These are phyloP conservation scores for Vicia sativa DNA, from an alignment of 306 rosid species.

Conservation along the genomic window DNA sequence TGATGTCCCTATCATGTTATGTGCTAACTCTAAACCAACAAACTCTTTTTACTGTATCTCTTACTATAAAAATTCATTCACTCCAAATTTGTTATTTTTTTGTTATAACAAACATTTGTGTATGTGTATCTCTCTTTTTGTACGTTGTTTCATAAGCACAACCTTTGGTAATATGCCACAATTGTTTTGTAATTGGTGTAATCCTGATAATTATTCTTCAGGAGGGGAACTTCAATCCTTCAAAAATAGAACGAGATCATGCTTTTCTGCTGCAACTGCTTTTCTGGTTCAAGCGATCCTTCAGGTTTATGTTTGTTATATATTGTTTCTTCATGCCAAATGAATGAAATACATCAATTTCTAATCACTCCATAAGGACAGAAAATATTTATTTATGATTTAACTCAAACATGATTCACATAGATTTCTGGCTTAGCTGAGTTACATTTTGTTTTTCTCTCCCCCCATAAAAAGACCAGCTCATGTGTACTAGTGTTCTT, in stretches of 20 bases:
- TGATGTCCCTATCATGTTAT: conserved; percentile 6
- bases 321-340: conserved; percentile 20
- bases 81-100: conserved; percentile 27
- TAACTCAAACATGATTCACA: conserved; percentile 28
- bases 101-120: conserved; percentile 12
- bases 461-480: conserved; percentile 7
- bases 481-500: conserved; percentile 10
- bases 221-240: conserved; percentile 84
- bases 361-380: conserved; percentile 10
- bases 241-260: conserved; percentile 70
- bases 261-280: conserved; percentile 92
- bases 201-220: conserved; percentile 48
- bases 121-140: conserved; percentile 11
- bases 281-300: conserved; percentile 91
- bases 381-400: neutral
- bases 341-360: conserved; percentile 16
- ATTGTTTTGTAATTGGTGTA: conserved; percentile 29
- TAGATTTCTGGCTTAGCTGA: conserved; percentile 2
- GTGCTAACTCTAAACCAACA: conserved; percentile 12
- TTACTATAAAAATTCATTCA: conserved; percentile 26
- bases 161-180: conserved; percentile 20
- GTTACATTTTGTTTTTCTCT: neutral
- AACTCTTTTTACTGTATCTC: conserved; percentile 1
- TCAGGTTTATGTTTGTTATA: conserved; percentile 61
- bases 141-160: conserved; percentile 5